phyloP scores from a whole-genome alignment of 108 stramenopile species.

The Nitzschia putrida region DNA sequence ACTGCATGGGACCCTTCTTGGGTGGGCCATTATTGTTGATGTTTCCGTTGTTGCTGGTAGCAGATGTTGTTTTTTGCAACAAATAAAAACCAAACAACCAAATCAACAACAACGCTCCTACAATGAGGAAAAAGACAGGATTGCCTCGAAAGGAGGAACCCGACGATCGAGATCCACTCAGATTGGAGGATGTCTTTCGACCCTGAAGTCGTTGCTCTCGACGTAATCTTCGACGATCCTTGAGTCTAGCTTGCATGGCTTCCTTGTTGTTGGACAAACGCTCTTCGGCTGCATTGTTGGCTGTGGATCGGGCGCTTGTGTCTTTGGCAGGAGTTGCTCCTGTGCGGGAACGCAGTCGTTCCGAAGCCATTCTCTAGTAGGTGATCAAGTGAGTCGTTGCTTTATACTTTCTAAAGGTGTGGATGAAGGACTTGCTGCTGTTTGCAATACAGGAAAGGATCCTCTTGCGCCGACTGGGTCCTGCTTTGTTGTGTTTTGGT shows the following conservation, averaged over 20 bases:
- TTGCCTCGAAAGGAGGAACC: neutral
- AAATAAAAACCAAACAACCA: constrained; percentile 26
- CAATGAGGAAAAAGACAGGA: neutral
- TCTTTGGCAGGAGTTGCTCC: neutral
- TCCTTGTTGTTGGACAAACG: constrained; percentile 21
- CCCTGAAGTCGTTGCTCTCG: constrained; percentile 16
- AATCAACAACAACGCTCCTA: constrained; percentile 4
- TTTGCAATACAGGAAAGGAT: too few species aligned
- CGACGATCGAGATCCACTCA: neutral
- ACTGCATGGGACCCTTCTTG: neutral
- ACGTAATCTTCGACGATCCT: constrained; percentile 25
- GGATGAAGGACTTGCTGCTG: too few species aligned
- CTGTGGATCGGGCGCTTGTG: neutral
- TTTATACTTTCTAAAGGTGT: too few species aligned
- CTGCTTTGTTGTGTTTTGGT: too few species aligned
- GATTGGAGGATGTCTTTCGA: neutral
- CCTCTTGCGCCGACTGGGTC: too few species aligned
- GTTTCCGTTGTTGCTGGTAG: neutral
- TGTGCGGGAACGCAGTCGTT: constrained; percentile 16
- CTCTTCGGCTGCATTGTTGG: neutral
- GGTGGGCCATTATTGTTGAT: neutral
- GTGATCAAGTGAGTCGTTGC: neutral
- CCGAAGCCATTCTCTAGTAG: neutral
- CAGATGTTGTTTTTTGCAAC: neutral
- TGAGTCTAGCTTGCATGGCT: constrained; percentile 29